These are phyloP conservation scores for Calonectria fujianensis DNA, from an alignment of 2,329 filamentous ascomycete genomes.

Conservation along the genomic window DNA sequence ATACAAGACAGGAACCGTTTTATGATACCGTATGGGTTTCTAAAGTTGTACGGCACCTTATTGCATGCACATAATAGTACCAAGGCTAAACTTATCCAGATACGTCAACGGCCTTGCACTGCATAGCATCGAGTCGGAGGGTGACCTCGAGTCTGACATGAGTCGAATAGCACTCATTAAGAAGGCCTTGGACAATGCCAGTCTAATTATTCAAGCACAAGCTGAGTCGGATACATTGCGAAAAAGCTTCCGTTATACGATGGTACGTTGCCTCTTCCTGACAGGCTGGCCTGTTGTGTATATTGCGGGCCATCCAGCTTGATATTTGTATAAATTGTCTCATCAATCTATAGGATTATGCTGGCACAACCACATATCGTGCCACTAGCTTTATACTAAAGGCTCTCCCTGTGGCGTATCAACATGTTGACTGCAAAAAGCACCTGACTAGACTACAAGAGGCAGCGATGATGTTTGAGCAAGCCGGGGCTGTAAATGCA, in stretches of 20 bases:
- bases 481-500: background rate
- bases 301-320: rapidly evolving
- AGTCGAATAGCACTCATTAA: background rate
- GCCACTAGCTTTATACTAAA: conserved; percentile 11
- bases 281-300: background rate
- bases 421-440: conserved; percentile 4
- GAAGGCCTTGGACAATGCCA: conserved; percentile 1
- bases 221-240: conserved; percentile 1
- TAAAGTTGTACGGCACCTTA: background rate
- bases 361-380: background rate
- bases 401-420: background rate
- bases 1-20: background rate
- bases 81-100: background rate
- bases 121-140: background rate
- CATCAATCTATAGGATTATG: background rate
- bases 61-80: background rate
- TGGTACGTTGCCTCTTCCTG: background rate
- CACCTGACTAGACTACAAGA: conserved; percentile 4
- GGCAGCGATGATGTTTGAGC: background rate
- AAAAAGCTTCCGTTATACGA: background rate
- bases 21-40: background rate
- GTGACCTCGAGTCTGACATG: background rate
- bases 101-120: conserved; percentile 9
- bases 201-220: conserved; percentile 1
- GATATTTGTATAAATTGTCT: background rate